Percentiles rank a stretch among this genome's conserved stretches.
phyloP scores from a whole-genome alignment of 805 yeast species.

The Diddensiella caesifluorescens region DNA sequence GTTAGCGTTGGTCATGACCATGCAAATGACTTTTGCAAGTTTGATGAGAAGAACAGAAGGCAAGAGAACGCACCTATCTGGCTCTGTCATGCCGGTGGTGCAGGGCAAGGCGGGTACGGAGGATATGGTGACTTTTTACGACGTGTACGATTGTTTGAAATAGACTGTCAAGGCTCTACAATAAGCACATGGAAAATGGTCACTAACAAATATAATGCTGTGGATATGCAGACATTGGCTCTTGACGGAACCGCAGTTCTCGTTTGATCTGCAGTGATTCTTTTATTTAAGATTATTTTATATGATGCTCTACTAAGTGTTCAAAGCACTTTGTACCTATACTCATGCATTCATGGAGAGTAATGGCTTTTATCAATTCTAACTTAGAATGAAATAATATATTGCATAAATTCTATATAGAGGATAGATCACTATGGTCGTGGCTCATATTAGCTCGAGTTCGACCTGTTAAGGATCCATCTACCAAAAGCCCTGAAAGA shows the following conservation, averaged over 20 bases:
- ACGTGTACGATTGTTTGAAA: conserved; percentile 64
- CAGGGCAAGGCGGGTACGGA: conserved; percentile 94
- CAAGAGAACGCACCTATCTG: conserved; percentile 42
- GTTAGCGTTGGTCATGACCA: conserved; percentile 92
- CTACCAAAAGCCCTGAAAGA: too few species aligned
- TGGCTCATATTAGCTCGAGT: too few species aligned
- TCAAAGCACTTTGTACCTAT: background rate
- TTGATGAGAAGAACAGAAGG: conserved; percentile 37
- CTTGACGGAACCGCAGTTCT: conserved; percentile 37
- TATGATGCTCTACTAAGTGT: background rate
- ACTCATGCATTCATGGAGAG: too few species aligned
- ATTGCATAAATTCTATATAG: too few species aligned
- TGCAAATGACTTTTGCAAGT: conserved; percentile 83
- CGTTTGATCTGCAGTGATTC: background rate
- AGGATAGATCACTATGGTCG: too few species aligned
- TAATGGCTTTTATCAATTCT: too few species aligned
- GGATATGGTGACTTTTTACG: conserved; percentile 88
- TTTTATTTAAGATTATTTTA: too few species aligned
- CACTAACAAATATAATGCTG: conserved; percentile 46
- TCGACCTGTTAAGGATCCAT: too few species aligned
- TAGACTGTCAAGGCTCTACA: conserved; percentile 45
- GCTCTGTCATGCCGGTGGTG: conserved; percentile 92
- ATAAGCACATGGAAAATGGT: conserved; percentile 70
- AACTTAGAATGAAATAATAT: too few species aligned
- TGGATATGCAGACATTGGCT: conserved; percentile 52